phyloP scores from a whole-genome alignment of 2,329 filamentous ascomycete species.

The Neospermospora avenae region DNA sequence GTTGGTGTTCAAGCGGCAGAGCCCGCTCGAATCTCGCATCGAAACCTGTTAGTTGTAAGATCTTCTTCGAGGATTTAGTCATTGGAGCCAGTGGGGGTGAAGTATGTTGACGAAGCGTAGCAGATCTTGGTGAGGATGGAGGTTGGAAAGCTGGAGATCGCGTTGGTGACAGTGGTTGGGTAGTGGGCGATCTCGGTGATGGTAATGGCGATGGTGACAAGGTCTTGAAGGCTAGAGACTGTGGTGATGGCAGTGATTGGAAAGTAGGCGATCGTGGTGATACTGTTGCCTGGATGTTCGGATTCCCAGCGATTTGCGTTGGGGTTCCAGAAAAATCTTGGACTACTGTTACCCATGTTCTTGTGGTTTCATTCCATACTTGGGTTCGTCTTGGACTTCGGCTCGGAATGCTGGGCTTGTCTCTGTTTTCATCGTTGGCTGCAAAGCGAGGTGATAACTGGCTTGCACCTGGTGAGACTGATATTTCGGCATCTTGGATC shows the following conservation, averaged over 20 bases:
- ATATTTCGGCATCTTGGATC: not conserved
- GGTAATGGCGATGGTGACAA: too few relatives aligned
- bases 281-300: not conserved
- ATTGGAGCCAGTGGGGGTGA: slow-evolving; percentile 6
- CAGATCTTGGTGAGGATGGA: not conserved
- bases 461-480: not conserved
- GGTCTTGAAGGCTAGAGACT: too few relatives aligned
- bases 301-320: not conserved
- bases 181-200: too few relatives aligned
- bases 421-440: not conserved
- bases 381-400: slow-evolving; percentile 1
- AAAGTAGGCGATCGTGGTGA: not conserved
- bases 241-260: too few relatives aligned
- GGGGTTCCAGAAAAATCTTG: not conserved
- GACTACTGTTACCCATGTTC: not conserved
- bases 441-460: not conserved
- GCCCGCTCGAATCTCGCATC: slow-evolving; percentile 18
- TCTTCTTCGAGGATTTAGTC: slow-evolving; percentile 22
- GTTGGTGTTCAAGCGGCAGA: slow-evolving; percentile 12
- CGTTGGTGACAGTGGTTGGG: not conserved
- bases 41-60: slow-evolving; percentile 24
- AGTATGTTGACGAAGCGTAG: not conserved
- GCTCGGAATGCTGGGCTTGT: not conserved
- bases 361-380: not conserved
- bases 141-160: not conserved